A percentile compares a stretch with the other conserved stretches of the same genome.
Conservation (phyloP, 352 stramenopile species). For the Lagenidium sp. region DNA sequence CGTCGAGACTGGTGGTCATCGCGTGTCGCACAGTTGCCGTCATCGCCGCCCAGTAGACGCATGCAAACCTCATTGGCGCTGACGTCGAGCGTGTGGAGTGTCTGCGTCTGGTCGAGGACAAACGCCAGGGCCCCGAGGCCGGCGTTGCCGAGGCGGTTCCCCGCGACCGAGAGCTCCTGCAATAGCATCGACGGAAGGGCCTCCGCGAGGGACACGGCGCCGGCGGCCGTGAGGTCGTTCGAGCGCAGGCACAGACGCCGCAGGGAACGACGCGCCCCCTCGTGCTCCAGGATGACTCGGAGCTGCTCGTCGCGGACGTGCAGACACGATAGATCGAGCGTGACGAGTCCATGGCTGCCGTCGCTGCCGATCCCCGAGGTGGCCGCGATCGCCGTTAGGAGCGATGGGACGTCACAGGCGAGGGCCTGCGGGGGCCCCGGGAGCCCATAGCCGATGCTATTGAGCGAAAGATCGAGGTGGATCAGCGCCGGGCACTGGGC, state of each 20-base stretch:
- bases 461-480: neutral
- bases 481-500: conserved; percentile 8
- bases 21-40: neutral
- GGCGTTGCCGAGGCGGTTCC: conserved; percentile 8
- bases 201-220: neutral
- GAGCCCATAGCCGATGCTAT: too few relatives aligned
- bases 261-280: neutral
- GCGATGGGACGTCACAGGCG: neutral
- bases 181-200: conserved; percentile 14
- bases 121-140: conserved; percentile 8
- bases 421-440: too few relatives aligned
- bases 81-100: neutral
- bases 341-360: neutral
- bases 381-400: neutral
- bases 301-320: neutral
- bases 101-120: conserved; percentile 4
- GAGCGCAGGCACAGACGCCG: neutral
- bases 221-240: neutral
- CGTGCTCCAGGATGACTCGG: neutral
- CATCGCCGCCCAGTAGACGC: conserved; percentile 10
- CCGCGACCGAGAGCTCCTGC: conserved; percentile 9
- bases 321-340: neutral
- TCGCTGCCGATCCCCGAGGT: too few relatives aligned
- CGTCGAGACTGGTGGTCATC: too few relatives aligned
- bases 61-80: neutral